A percentile compares a stretch with the other conserved stretches of the same genome.
These are phyloP conservation scores for Neoarthrinium moseri DNA, from an alignment of 2,329 filamentous ascomycete species.

Conservation along the genomic window DNA sequence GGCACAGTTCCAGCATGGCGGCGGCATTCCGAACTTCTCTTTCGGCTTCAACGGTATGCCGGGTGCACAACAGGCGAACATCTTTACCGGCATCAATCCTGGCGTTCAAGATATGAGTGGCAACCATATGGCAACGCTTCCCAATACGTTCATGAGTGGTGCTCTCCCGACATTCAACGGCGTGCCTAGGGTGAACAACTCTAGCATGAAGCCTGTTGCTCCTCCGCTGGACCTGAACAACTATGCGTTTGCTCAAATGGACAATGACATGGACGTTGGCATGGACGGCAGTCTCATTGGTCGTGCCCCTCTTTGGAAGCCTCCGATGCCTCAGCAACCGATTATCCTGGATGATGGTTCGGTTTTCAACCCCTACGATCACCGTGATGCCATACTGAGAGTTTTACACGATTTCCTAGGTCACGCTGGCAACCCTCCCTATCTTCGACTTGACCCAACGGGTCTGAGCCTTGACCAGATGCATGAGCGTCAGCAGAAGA, in stretches of 20 bases:
- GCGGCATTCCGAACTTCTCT: too few relatives aligned
- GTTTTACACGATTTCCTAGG: neutral
- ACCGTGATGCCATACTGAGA: neutral
- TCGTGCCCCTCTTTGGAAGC: neutral
- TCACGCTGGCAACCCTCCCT: neutral
- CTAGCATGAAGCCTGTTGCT: too few relatives aligned
- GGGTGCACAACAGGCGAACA: too few relatives aligned
- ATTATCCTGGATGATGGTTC: neutral
- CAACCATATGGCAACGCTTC: too few relatives aligned
- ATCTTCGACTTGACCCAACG: neutral
- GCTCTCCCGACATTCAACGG: too few relatives aligned
- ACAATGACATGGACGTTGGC: neutral
- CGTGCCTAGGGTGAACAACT: too few relatives aligned
- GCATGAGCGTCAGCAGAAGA: neutral
- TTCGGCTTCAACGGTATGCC: too few relatives aligned
- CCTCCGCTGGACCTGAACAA: neutral
- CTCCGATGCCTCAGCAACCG: neutral
- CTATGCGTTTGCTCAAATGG: too few relatives aligned
- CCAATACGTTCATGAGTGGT: too few relatives aligned
- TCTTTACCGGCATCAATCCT: too few relatives aligned
- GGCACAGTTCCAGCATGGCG: too few relatives aligned
- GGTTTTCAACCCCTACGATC: neutral
- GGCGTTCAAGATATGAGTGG: too few relatives aligned
- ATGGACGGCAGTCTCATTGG: neutral
- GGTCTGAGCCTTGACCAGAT: neutral